Conservation (phyloP, 192 early-diverging fungal genomes). For the Phycomyces nitens region DNA sequence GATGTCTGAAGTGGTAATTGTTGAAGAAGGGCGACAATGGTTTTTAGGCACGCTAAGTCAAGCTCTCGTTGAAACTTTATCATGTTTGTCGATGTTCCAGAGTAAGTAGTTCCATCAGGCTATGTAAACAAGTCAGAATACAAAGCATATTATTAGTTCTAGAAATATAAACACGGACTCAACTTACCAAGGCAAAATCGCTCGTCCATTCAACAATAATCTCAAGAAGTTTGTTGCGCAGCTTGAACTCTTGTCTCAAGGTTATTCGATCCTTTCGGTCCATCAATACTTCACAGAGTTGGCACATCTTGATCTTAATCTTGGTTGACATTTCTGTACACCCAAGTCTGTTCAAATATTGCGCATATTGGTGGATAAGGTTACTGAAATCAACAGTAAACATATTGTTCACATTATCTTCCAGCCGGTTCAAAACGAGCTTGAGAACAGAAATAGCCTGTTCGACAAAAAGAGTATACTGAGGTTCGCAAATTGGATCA, state of each 20-base stretch:
- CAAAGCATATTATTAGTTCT: background rate
- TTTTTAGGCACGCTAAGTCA: slow-evolving; percentile 74
- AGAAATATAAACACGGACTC: background rate
- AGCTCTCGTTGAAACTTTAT: slow-evolving; percentile 65
- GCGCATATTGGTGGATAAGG: slow-evolving; percentile 43
- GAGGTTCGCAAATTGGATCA: slow-evolving; percentile 46
- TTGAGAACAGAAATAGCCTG: slow-evolving; percentile 52
- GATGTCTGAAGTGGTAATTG: slow-evolving; percentile 66
- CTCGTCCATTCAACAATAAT: slow-evolving; percentile 55
- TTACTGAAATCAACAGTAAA: slow-evolving; percentile 50
- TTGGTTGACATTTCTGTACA: slow-evolving; percentile 30
- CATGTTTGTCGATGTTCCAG: slow-evolving; percentile 40
- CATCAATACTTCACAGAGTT: slow-evolving; percentile 51
- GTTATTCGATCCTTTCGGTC: slow-evolving; percentile 49
- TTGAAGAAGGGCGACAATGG: slow-evolving; percentile 60
- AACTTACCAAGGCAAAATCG: slow-evolving; percentile 42
- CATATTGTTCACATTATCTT: slow-evolving; percentile 24
- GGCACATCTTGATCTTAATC: slow-evolving; percentile 59
- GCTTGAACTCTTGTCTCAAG: slow-evolving; percentile 48
- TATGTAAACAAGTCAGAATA: background rate
- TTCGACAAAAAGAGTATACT: slow-evolving; percentile 55
- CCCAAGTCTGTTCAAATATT: slow-evolving; percentile 52
- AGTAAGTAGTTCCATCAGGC: slow-evolving; percentile 46
- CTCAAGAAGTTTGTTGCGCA: slow-evolving; percentile 53
- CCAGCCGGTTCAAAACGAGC: slow-evolving; percentile 46